phyloP scores from a whole-genome alignment of 148 eudicot species.

The Camellia lanceoleosa region DNA sequence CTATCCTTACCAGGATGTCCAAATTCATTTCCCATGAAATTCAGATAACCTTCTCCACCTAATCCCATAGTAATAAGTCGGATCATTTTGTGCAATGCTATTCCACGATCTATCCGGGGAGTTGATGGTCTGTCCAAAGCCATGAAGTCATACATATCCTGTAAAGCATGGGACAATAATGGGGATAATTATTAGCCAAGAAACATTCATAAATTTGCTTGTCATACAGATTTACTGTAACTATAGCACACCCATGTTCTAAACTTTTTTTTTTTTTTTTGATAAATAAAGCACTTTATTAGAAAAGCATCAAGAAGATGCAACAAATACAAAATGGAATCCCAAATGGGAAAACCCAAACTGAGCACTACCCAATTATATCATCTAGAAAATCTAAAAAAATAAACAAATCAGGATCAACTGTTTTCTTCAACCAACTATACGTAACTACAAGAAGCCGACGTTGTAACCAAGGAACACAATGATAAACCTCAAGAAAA shows the following conservation, averaged over 20 bases:
- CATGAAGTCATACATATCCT: constrained; percentile 99
- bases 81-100: constrained; percentile 98
- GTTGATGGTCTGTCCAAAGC: constrained; percentile 96
- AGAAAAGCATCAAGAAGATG: too few relatives aligned
- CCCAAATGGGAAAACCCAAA: too few relatives aligned
- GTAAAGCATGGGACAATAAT: constrained; percentile 24
- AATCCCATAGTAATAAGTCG: constrained; percentile 94
- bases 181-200: not conserved
- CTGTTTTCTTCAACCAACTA: too few relatives aligned
- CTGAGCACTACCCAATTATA: too few relatives aligned
- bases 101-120: constrained; percentile 92
- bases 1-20: constrained; percentile 88
- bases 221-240: not conserved
- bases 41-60: constrained; percentile 97
- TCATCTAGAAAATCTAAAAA: too few relatives aligned
- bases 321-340: too few relatives aligned
- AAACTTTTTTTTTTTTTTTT: not conserved
- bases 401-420: too few relatives aligned
- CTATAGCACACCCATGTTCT: not conserved
- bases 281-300: too few relatives aligned
- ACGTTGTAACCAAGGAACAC: too few relatives aligned
- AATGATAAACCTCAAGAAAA: too few relatives aligned
- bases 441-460: too few relatives aligned
- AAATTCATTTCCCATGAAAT: constrained; percentile 99
- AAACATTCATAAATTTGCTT: not conserved